These are phyloP conservation scores for Ophiocordyceps polyrhachis-furcata DNA, from an alignment of 2,329 filamentous ascomycete genomes.

Conservation along the genomic window DNA sequence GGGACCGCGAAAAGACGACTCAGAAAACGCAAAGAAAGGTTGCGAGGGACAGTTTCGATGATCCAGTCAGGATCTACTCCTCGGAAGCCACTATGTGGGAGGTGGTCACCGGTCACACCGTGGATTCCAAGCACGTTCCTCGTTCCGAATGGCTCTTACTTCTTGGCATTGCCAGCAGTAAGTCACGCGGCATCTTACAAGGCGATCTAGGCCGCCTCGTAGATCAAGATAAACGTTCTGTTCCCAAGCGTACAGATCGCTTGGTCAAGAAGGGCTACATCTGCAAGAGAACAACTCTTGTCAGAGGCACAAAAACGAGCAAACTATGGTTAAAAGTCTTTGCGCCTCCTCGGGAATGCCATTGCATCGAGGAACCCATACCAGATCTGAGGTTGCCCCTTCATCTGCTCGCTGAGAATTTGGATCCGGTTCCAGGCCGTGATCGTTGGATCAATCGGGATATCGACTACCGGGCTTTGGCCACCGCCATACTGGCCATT, in stretches of 20 bases:
- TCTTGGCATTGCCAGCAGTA: constrained; percentile 35
- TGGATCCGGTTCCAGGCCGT: constrained; percentile 37
- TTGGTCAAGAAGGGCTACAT: constrained; percentile 43
- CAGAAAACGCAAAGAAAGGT: background rate
- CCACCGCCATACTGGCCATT: constrained; percentile 36
- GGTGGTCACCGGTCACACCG: constrained; percentile 37
- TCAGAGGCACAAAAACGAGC: constrained; percentile 41
- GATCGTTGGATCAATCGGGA: constrained; percentile 35
- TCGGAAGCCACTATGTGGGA: constrained; percentile 40
- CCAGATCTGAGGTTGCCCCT: constrained; percentile 20
- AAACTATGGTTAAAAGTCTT: constrained; percentile 41
- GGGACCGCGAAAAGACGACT: background rate
- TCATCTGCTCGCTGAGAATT: constrained; percentile 21
- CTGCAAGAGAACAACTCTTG: constrained; percentile 38
- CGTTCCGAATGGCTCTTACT: constrained; percentile 40
- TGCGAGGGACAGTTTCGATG: background rate
- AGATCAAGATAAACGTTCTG: constrained; percentile 43
- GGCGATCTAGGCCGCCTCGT: constrained; percentile 38
- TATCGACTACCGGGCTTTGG: constrained; percentile 39
- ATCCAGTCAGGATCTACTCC: constrained; percentile 21
- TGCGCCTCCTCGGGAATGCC: constrained; percentile 23
- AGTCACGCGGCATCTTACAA: constrained; percentile 37
- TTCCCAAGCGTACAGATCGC: constrained; percentile 41
- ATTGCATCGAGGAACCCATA: constrained; percentile 8
- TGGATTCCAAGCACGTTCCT: constrained; percentile 39